Base-by-base conservation (phyloP, 768 basidiomycete genomes). In the Pleurotus salmoneostramineus region DNA sequence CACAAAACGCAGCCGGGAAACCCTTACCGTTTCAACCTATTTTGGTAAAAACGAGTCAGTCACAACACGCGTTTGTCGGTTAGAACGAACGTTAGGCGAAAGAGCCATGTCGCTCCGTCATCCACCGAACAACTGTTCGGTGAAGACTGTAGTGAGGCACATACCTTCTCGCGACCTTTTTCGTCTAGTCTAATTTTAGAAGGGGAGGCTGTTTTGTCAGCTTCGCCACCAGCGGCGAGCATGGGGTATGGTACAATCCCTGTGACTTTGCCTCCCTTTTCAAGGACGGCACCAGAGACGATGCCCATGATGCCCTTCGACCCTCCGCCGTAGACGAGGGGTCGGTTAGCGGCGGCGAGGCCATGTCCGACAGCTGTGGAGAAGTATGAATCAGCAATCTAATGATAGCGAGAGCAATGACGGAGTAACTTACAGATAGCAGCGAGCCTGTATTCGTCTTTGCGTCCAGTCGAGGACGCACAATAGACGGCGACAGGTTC, bases 251-350 rank as follows among this genome's bases (percentile, higher is more conserved):
- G 95, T 31, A 91, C 74, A 45, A 98, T 74, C 3, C 94, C 94
- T 4, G 83, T 88, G 27, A 89, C 90, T 43, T 79, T 73, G 1
- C 93, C 92, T 6, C 89, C 88, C 3, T 74, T 72, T 58, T 86
- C 77, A 6, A 90, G 73, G 0, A 81, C 87, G 0, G 88, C 73
- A 10, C 76, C 72, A 0, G 91, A 89, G 6, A 95, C 85, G 47
- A 82, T 69, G 60, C 95, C 95, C 95, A 97, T 97, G 61, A 96
- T 78, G 1, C 95, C 95, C 44, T 78, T 77, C 15, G 78, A 77
- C 0, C 93, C 95, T 5, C 95, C 95, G 2, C 95, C 95, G 67
- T 97, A 98, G 2, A 98, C 81, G 11, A 97, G 77, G 3, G 85
- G 81, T 2, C 87, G 76, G 0, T 79, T 74, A 12, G 79, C 71